A percentile compares a stretch with the other conserved stretches of the same genome.
Conservation (phyloP, 2,329 filamentous ascomycete genomes). For the Diplodia mutila region DNA sequence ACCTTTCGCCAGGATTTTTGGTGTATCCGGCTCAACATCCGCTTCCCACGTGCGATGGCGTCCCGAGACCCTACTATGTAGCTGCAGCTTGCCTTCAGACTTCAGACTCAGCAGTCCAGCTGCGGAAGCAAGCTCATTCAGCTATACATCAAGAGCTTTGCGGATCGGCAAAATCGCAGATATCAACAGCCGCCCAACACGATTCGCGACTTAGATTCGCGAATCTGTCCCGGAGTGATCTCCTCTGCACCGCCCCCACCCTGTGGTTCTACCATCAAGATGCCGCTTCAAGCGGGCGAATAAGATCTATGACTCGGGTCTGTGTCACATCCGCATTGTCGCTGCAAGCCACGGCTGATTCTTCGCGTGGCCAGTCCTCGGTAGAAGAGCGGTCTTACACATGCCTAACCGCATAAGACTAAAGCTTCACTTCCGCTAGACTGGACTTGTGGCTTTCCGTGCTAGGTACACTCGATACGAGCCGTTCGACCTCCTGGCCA, state of each 20-base stretch:
- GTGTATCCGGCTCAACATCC: not conserved
- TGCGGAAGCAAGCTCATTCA: not conserved
- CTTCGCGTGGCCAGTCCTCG: not conserved
- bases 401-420: not conserved
- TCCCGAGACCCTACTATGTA: not conserved
- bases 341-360: slow-evolving; percentile 6
- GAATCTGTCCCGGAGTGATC: slow-evolving; percentile 1
- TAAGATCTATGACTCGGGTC: not conserved
- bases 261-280: not conserved
- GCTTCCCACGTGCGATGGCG: not conserved
- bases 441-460: not conserved
- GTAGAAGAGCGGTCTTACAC: not conserved
- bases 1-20: not conserved
- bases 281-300: not conserved
- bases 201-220: not conserved
- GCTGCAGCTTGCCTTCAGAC: not conserved
- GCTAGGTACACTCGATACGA: not conserved
- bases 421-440: not conserved
- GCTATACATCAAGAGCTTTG: not conserved
- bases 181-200: not conserved
- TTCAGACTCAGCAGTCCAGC: not conserved
- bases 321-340: slow-evolving; percentile 1
- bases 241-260: not conserved
- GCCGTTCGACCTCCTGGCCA: not conserved
- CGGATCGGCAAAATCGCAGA: not conserved